phyloP scores from a whole-genome alignment of 768 basidiomycete genomes.

The Rhizopogon vesiculosus region DNA sequence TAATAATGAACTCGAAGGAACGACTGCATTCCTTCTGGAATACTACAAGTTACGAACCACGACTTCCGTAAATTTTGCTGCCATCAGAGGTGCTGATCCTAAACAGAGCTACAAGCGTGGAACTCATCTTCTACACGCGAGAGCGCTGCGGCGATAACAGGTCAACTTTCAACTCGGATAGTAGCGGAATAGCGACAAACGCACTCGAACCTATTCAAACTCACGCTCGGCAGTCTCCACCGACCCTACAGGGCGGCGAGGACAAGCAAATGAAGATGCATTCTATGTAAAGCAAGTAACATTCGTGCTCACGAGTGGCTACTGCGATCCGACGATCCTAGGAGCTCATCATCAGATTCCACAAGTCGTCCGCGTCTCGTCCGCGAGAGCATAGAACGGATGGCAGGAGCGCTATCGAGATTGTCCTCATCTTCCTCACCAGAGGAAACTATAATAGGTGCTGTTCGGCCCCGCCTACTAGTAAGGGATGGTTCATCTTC shows the following conservation, averaged over 20 bases:
- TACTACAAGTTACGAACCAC: too few species aligned
- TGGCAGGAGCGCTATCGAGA: not conserved
- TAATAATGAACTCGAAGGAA: too few species aligned
- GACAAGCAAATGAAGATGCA: not conserved
- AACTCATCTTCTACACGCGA: too few species aligned
- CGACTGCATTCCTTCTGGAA: too few species aligned
- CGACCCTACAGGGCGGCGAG: not conserved
- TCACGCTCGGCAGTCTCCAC: too few species aligned
- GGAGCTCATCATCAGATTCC: constrained; percentile 18
- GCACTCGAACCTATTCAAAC: too few species aligned
- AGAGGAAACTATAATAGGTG: constrained; percentile 8
- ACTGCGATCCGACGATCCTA: not conserved
- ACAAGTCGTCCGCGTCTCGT: constrained; percentile 4
- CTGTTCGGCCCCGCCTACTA: not conserved
- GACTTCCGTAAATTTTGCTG: too few species aligned
- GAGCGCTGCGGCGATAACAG: too few species aligned
- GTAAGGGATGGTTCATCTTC: not conserved
- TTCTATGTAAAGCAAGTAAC: not conserved
- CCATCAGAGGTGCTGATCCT: too few species aligned
- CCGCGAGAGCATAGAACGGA: not conserved
- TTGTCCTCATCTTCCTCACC: constrained; percentile 15
- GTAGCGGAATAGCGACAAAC: too few species aligned
- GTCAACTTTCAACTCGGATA: too few species aligned
- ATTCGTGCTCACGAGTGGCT: constrained; percentile 1
- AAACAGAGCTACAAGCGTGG: too few species aligned